Percentiles rank a stretch among this genome's conserved stretches.
Evolutionary conservation across 441 rosid genomes (phyloP).

Genomic region (Eutrema salsugineum): DNA sequence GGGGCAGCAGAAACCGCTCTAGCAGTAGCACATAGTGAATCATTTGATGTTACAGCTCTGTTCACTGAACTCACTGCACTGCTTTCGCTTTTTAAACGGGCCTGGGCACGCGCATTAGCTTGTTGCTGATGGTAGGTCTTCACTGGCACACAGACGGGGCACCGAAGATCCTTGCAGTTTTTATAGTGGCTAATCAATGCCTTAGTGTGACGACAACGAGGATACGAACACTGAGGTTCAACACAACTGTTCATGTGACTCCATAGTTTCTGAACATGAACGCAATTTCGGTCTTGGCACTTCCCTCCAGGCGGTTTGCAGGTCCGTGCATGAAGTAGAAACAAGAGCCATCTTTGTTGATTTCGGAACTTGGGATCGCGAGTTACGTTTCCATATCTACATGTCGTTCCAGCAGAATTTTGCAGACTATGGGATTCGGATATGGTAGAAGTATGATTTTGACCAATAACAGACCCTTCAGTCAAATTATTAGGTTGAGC

Average conservation of each 20-base stretch:
- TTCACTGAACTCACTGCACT: constrained; percentile 36
- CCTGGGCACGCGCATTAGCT: constrained; percentile 38
- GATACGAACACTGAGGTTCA: constrained; percentile 57
- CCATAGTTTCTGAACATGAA: constrained; percentile 62
- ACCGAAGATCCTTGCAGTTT: constrained; percentile 58
- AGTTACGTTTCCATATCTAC: constrained; percentile 51
- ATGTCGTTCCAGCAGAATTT: constrained; percentile 41
- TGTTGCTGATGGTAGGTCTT: constrained; percentile 55
- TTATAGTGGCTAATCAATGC: constrained; percentile 64
- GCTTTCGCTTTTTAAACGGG: constrained; percentile 41
- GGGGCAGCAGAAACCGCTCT: constrained; percentile 42
- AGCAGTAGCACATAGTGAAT: constrained; percentile 41
- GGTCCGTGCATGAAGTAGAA: constrained; percentile 83
- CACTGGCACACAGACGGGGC: constrained; percentile 96
- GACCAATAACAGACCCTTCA: constrained; percentile 57
- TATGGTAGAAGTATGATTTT: constrained; percentile 41
- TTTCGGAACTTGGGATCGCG: constrained; percentile 60
- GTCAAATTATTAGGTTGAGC: constrained; percentile 72
- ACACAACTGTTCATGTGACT: constrained; percentile 80
- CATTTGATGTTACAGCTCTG: constrained; percentile 44
- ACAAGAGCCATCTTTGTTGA: constrained; percentile 89
- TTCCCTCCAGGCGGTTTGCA: constrained; percentile 87
- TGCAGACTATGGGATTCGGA: constrained; percentile 37
- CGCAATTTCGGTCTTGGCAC: constrained; percentile 67
- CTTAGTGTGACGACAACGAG: constrained; percentile 80